Evolutionary conservation across 805 yeast genomes (phyloP).

Genomic region (Metschnikowia noctiluminum): DNA sequence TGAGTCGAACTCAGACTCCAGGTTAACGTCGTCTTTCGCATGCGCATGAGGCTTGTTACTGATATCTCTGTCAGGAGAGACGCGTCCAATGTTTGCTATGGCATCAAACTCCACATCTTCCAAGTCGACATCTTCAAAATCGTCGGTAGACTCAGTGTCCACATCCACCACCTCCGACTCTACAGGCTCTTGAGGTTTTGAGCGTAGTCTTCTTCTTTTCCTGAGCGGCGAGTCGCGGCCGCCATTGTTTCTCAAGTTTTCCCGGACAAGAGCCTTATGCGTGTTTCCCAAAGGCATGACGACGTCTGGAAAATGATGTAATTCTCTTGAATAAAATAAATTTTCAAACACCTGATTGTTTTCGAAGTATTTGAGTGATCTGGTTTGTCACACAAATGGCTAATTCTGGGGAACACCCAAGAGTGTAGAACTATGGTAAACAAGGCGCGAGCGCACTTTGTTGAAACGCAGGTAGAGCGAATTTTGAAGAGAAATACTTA

Average conservation of each 20-base stretch:
- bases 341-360: too few relatives aligned
- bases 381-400: too few relatives aligned
- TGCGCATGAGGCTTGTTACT: too few relatives aligned
- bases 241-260: conserved; percentile 6
- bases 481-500: too few relatives aligned
- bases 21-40: background rate
- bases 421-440: too few relatives aligned
- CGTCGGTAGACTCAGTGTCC: conserved; percentile 9
- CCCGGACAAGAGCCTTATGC: conserved; percentile 14
- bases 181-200: background rate
- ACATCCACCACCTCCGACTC: conserved; percentile 5
- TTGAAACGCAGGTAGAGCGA: too few relatives aligned
- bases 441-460: too few relatives aligned
- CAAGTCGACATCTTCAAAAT: conserved; percentile 12
- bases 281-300: conserved; percentile 11
- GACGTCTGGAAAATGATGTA: too few relatives aligned
- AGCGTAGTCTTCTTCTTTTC: conserved; percentile 8
- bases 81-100: background rate
- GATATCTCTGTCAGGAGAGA: background rate
- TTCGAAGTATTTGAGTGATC: too few relatives aligned
- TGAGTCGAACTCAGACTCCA: conserved; percentile 23
- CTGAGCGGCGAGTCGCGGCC: background rate
- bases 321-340: too few relatives aligned
- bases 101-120: conserved; percentile 28
- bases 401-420: too few relatives aligned